These are phyloP conservation scores for Pseudogymnoascus pannorum DNA, from an alignment of 2,329 filamentous ascomycete species.

Conservation along the genomic window DNA sequence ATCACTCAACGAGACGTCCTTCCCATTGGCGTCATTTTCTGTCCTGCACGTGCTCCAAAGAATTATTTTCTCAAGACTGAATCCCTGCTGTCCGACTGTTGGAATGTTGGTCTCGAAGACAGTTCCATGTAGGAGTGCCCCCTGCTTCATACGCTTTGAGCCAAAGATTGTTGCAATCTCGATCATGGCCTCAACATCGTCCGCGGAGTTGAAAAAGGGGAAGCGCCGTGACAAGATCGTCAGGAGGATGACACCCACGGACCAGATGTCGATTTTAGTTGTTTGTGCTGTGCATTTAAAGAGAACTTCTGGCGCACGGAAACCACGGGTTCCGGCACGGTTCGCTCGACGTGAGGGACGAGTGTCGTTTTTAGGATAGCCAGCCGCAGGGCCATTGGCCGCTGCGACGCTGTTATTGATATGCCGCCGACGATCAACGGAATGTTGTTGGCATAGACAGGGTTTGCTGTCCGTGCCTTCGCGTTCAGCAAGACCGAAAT, in stretches of 20 bases:
- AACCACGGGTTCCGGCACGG: slow-evolving; percentile 87
- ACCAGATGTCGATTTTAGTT: slow-evolving; percentile 94
- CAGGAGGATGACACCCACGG: slow-evolving; percentile 91
- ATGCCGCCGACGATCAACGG: slow-evolving; percentile 53
- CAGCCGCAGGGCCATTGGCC: slow-evolving; percentile 45
- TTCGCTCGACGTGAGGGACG: slow-evolving; percentile 86
- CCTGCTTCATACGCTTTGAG: slow-evolving; percentile 71
- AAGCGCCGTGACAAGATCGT: slow-evolving; percentile 89
- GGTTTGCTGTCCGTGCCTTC: slow-evolving; percentile 69
- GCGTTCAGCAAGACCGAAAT: slow-evolving; percentile 92
- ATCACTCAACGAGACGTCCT: slow-evolving; percentile 44
- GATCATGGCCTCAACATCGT: slow-evolving; percentile 95
- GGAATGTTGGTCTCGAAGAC: slow-evolving; percentile 90
- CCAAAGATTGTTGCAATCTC: slow-evolving; percentile 97
- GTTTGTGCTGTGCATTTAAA: slow-evolving; percentile 96
- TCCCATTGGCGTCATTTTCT: slow-evolving; percentile 45
- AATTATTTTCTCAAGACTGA: slow-evolving; percentile 86
- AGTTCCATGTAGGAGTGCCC: slow-evolving; percentile 78
- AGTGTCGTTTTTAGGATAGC: slow-evolving; percentile 85
- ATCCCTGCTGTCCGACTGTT: slow-evolving; percentile 78
- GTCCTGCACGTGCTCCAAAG: slow-evolving; percentile 80
- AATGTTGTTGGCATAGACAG: slow-evolving; percentile 70
- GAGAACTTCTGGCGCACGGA: slow-evolving; percentile 90
- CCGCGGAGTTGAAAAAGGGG: slow-evolving; percentile 97
- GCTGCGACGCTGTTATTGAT: slow-evolving; percentile 53